Percentiles rank a stretch among this genome's conserved stretches.
These are phyloP conservation scores for Eurotiales sp. DNA, from an alignment of 2,329 filamentous ascomycete genomes.

Conservation along the genomic window DNA sequence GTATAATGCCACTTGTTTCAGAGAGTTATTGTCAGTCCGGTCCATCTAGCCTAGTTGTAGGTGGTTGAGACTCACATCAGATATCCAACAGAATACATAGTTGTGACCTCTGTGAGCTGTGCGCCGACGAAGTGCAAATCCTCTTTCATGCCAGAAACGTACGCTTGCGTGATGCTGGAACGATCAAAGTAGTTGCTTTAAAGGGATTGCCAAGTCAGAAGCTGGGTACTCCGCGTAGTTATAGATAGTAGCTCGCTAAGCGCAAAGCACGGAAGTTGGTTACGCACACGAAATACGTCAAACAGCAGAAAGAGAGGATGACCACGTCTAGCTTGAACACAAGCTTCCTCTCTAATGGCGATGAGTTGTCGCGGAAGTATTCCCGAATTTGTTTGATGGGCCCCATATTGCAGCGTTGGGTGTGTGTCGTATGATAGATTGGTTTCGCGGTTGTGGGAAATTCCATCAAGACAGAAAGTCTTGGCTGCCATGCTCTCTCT, in stretches of 20 bases:
- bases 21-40: background rate
- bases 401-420: background rate
- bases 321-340: conserved; percentile 51
- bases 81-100: conserved; percentile 24
- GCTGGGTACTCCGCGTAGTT: background rate
- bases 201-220: background rate
- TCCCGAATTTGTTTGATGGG: background rate
- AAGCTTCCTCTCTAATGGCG: conserved; percentile 37
- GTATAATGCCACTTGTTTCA: conserved; percentile 15
- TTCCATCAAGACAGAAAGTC: too few species aligned
- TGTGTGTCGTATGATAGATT: too few species aligned
- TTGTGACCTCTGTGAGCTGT: conserved; percentile 24
- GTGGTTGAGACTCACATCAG: conserved; percentile 18
- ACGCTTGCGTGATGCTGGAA: conserved; percentile 49
- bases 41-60: background rate
- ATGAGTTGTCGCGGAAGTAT: background rate
- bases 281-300: conserved; percentile 43
- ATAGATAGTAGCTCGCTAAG: background rate
- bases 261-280: background rate
- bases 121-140: conserved; percentile 29
- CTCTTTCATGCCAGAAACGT: conserved; percentile 33
- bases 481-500: too few species aligned
- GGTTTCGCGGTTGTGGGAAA: too few species aligned
- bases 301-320: conserved; percentile 42
- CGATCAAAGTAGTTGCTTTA: conserved; percentile 43